Base-by-base conservation (phyloP, 2,329 filamentous ascomycete species). In the Ophiocordyceps camponoti-leonardi region DNA sequence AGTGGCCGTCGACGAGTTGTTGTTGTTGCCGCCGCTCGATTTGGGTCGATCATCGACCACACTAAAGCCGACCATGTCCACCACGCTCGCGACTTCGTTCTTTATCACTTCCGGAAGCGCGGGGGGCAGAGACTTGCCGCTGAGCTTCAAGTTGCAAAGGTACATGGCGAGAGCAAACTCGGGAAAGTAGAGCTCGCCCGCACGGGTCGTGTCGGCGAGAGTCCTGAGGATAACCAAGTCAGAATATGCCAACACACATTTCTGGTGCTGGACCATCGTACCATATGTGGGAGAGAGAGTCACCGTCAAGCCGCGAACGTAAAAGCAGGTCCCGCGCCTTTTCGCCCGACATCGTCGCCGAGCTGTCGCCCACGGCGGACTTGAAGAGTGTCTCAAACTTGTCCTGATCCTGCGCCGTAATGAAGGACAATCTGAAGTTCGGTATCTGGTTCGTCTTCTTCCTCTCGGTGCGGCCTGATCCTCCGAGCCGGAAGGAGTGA, bases 91-190 rank as follows among this genome's bases (percentile, higher is more conserved):
- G 18, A 98, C 92, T 62, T 98, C 92, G 56, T 98, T 98, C 67
- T 80, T 83, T 52, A 98, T 81, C 48, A 78, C 82, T 30, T 95
- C 87, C 0, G 92, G 92, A 11, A 98, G 71, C 6, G 59, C 62
- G 2, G 71, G 58, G 0, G 92, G 92, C 22, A 98, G 64, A 1
- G 80, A 70, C 63, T 94, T 94, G 48, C 87, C 86, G 1, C 86
- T 92, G 48, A 96, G 71, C 61, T 83, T 92, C 53, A 98, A 60
- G 58, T 96, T 98, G 71, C 92, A 98, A 30, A 98, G 77, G 56
- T 98, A 98, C 92, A 98, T 96, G 50, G 92, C 86, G 47, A 98
- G 71, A 8, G 92, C 92, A 53, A 98, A 98, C 64, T 98, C 92
- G 40, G 92, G 92, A 59, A 98, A 98, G 58, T 95, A 83, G 30